Evolutionary conservation across 1,284 basidiomycete species (phyloP), one percentile per base, ranked within the genome.

Genomic region (Apiotrichum veenhuisii): DNA sequence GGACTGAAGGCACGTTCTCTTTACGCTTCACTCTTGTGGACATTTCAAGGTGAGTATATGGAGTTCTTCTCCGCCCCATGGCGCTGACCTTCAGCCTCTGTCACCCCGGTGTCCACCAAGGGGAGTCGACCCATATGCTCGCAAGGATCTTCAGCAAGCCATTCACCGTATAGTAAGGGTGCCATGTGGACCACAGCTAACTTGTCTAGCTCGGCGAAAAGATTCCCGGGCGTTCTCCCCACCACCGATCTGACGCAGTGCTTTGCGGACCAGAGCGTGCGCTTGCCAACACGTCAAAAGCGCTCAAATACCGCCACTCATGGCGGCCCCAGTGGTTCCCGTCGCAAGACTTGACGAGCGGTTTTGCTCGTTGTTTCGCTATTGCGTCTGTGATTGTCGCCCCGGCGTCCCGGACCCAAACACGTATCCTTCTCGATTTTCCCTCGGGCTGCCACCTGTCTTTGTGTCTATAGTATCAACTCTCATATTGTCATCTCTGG

Each of bases 151-250:
- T 87, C 71, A 90, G 89, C 47, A 85, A 90, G n/a, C 80, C 85
- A 20, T 95, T 96, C 71, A 84, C 85, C n/a, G 93, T 95, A 1
- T 94, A 83, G 73, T 75, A 41, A 64, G 71, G 70, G 18, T 14
- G 30, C n/a, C 18, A 36, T 10, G 27, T 33, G 36, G 7, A 22
- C 12, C 12, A 20, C 12, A 34, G 42, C 56, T 63, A 51, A 54
- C 34, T 15, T n/a, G 18, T 33, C 7, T 54, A 75, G 73, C 76
- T 91, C 90, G 4, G 90, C 90, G 34, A 95, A 95, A 77, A 84
- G 88, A 36, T 95, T 94, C 78, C 91, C 92, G 37, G 91, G 91
- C 44, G 91, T 94, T 34, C 88, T 89, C 86, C 90, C 91, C 70
- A 91, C 89, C 15, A 93, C 91, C 37, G 86, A 89, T 17, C 81